Percentiles rank a stretch among this genome's conserved stretches.
These are phyloP conservation scores for Apiospora koreana DNA, from an alignment of 2,329 filamentous ascomycete species.

Conservation along the genomic window DNA sequence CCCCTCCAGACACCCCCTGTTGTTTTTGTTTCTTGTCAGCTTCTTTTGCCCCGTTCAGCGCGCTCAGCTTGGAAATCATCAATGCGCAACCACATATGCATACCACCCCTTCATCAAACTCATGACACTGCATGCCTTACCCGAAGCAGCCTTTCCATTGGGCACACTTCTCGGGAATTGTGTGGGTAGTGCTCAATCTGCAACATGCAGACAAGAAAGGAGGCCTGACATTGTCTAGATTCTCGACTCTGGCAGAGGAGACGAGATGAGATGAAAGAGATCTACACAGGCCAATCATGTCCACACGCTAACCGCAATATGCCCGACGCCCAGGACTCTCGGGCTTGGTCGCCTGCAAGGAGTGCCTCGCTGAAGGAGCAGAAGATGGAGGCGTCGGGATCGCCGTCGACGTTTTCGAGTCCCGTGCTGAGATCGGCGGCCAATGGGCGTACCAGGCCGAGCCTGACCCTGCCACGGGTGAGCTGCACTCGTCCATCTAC, in stretches of 20 bases:
- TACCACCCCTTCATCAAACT: not conserved
- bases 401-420: conserved; percentile 36
- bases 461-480: conserved; percentile 20
- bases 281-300: too few species aligned
- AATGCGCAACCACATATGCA: not conserved
- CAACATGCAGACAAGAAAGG: not conserved
- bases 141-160: not conserved
- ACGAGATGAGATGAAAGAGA: too few species aligned
- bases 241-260: not conserved
- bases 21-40: not conserved
- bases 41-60: not conserved
- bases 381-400: conserved; percentile 18
- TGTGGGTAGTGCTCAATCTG: not conserved
- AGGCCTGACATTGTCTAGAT: too few species aligned
- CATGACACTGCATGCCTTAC: not conserved
- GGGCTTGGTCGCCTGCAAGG: conserved; percentile 38
- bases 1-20: too few species aligned
- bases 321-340: conserved; percentile 28
- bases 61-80: not conserved
- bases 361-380: conserved; percentile 38
- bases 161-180: not conserved
- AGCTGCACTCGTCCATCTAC: conserved; percentile 36
- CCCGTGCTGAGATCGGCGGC: conserved; percentile 35
- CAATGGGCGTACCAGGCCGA: conserved; percentile 38
- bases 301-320: not conserved